Conservation (phyloP, 108 stramenopile genomes). For the Poteriospumella lacustris region DNA sequence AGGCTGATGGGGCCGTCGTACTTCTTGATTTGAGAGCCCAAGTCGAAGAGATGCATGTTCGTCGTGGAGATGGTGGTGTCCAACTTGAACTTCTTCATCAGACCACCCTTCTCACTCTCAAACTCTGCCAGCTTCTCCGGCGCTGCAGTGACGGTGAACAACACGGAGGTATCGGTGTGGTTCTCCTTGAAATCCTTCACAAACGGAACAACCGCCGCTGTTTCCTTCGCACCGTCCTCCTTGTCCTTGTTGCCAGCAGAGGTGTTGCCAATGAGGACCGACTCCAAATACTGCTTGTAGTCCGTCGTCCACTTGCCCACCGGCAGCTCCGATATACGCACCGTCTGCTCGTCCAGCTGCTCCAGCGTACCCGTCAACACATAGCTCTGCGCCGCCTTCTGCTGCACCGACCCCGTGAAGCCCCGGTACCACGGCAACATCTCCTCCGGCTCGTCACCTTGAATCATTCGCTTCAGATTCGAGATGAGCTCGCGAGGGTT, state of each 20-base stretch:
- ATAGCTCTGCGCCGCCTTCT: constrained; percentile 23
- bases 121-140: constrained; percentile 71
- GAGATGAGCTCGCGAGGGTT: constrained; percentile 70
- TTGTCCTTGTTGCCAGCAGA: constrained; percentile 38
- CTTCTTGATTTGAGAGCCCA: constrained; percentile 70
- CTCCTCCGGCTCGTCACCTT: constrained; percentile 38
- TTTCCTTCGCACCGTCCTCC: constrained; percentile 41
- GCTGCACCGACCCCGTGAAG: constrained; percentile 56
- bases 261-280: constrained; percentile 58
- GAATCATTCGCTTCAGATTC: constrained; percentile 66
- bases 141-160: constrained; percentile 74
- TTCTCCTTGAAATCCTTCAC: constrained; percentile 83
- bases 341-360: constrained; percentile 61
- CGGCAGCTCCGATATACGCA: constrained; percentile 87
- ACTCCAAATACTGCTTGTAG: constrained; percentile 74
- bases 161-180: constrained; percentile 93
- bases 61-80: constrained; percentile 67
- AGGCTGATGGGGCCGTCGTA: constrained; percentile 60
- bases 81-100: constrained; percentile 83
- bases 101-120: constrained; percentile 69
- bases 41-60: constrained; percentile 93
- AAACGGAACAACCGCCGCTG: constrained; percentile 26
- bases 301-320: constrained; percentile 93
- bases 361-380: constrained; percentile 27
- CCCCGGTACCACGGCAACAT: constrained; percentile 75